Evolutionary conservation across 257 asterid species (phyloP), one percentile per base, ranked within the genome.

Genomic region (Fraxinus pennsylvanica): DNA sequence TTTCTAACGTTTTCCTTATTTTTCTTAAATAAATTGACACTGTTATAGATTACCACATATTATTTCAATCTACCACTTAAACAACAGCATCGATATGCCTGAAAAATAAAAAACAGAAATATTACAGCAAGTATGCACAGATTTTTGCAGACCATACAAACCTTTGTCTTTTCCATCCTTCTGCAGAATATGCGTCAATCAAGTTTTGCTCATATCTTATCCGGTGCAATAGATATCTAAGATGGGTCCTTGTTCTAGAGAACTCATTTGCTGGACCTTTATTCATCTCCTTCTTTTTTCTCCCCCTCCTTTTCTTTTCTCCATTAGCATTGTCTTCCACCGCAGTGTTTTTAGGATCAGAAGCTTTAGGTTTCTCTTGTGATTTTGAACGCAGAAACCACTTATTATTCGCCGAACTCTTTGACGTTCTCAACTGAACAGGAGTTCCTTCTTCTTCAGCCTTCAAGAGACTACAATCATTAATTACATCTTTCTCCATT

Each of bases 131-230:
- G 50, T 3, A 75, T n/a, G 75, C 41, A 27, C 52, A 75, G 38
- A 66, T 38, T 63, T 43, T 54, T 43, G 68, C 45, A 43, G 70
- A 68, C 41, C 9, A 52, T 66, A 78, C 91, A 25, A 73, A 96
- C 99, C 99, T 96, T 82, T 90, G 99, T 73, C 98, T 94, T 86
- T 90, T 96, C 99, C 99, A 96, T 79, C 99, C 99, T 89, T 96
- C 99, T 76, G 94, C 95, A 66, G 96, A 88, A 84, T 96, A 96
- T 68, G 98, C 99, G 81, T 96, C 98, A 81, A 92, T 96, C 78
- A 92, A 84, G 82, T 82, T 93, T 72, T 92, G 97, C 86, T 93
- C 97, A 85, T 86, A 92, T 63, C 80, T 88, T 87, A 96, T 89
- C 83, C 98, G 89, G 57, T 90, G 92, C 76, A 93, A 82, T 76